Base-by-base conservation (phyloP, 202 grass and related monocot genomes). In the Setaria italica region DNA sequence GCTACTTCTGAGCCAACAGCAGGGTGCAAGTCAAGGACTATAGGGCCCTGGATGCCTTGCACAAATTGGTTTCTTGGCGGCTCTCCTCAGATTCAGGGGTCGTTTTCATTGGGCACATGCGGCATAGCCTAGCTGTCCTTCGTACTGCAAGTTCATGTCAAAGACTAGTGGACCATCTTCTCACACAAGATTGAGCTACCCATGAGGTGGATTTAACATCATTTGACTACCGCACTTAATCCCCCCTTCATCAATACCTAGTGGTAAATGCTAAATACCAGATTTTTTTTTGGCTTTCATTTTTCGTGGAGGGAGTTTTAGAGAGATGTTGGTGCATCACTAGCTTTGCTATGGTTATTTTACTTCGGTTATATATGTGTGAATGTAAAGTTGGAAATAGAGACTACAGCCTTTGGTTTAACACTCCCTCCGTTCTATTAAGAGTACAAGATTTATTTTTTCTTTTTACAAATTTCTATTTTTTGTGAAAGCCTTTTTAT, bases 1-100 rank as follows among this genome's bases (percentile, higher is more conserved):
- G 60, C 29, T 47, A 82, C 71, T n/a, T 59, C 25, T 29, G 35
- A 77, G 19, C 82, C 70, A 80, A 60, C 45, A 25, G 8, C 50
- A 51, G 10, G 25, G 13, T 56, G 47, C 37, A 84, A 68, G 20
- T 46, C 77, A 50, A 60, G 57, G 20, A 2, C 13, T 60, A 71
- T 41, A 70, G 51, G 53, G 43, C 37, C 0, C 2, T 21, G 67
- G 51, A 39, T 56, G 33, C 33, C 43, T 53, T 51, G 64, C 72
- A 71, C 47, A 55, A 64, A 49, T 55, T 8, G 35, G 47, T 46
- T 50, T 74, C n/a, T 49, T 83, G 67, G 21, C 50, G 3, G 21
- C 6, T 71, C 53, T 71, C 21, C 30, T 14, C 39, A n/a, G 50
- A 56, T 7, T 77, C 16, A 12, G 49, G 42, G 67, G 4, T 76